Evolutionary conservation across 2,329 filamentous ascomycete genomes (phyloP).

Genomic region (Cordyceps sp.): DNA sequence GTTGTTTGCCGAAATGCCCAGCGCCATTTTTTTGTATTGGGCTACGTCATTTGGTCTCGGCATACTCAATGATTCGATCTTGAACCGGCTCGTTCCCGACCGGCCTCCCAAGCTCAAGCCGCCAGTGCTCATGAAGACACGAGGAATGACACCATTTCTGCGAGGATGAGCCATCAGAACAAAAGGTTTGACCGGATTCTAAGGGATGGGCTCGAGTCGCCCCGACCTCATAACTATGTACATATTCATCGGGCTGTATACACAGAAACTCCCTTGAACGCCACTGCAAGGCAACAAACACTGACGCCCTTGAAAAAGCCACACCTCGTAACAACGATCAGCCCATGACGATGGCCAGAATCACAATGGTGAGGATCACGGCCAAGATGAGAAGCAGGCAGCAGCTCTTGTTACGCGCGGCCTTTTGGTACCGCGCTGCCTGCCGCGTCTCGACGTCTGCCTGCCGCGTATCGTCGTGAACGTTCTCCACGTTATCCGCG

Average conservation of each 20-base stretch:
- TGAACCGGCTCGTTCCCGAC: constrained; percentile 8
- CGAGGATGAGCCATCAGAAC: too few relatives aligned
- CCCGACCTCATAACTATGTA: too few relatives aligned
- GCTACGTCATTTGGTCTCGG: constrained; percentile 17
- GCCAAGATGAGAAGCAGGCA: constrained; percentile 78
- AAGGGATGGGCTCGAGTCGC: too few relatives aligned
- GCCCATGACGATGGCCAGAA: constrained; percentile 71
- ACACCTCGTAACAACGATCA: constrained; percentile 19
- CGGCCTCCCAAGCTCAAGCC: constrained; percentile 5
- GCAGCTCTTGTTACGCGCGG: constrained; percentile 85
- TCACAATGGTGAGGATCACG: constrained; percentile 75
- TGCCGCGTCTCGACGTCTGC: constrained; percentile 75
- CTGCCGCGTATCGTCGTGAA: constrained; percentile 64
- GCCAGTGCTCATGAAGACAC: too few relatives aligned
- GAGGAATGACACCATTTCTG: too few relatives aligned
- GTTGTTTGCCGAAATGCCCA: constrained; percentile 17
- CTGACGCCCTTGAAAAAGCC: too few relatives aligned
- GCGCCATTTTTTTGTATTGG: constrained; percentile 25
- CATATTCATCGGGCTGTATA: constrained; percentile 4
- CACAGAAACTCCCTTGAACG: constrained; percentile 3
- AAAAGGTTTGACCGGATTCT: too few relatives aligned
- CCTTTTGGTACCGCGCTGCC: constrained; percentile 86
- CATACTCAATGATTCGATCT: constrained; percentile 15
- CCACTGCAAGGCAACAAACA: not conserved
- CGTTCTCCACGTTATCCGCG: constrained; percentile 71